Percentiles rank a stretch among this genome's conserved stretches.
Conservation (phyloP, 345 rosid species). For the Citrus reticulata region DNA sequence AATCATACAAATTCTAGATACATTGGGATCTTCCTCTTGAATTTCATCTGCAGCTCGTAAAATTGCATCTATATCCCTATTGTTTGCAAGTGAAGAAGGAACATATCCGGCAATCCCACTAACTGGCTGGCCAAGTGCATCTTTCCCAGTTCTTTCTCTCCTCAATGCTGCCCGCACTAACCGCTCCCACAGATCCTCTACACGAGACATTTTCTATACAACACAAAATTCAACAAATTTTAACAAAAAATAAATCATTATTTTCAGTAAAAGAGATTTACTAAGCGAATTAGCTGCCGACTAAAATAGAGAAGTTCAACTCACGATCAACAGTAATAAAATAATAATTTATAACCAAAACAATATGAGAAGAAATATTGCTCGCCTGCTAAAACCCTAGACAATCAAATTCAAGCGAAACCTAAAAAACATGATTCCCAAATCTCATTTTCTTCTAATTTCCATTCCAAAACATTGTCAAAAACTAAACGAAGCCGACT, state of each 20-base stretch:
- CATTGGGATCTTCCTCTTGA: conserved; percentile 83
- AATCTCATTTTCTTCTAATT: too few relatives aligned
- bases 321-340: background rate
- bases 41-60: conserved; percentile 95
- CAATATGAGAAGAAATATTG: background rate
- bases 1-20: conserved; percentile 78
- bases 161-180: conserved; percentile 75
- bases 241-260: background rate
- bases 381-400: background rate
- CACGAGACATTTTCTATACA: conserved; percentile 65
- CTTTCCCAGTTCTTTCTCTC: conserved; percentile 63
- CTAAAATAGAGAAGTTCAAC: background rate
- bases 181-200: conserved; percentile 82
- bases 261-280: background rate
- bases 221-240: conserved; percentile 3
- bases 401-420: background rate
- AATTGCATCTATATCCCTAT: conserved; percentile 83
- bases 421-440: too few relatives aligned
- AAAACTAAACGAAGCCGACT: too few relatives aligned
- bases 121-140: conserved; percentile 43
- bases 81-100: conserved; percentile 84
- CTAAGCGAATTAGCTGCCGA: background rate
- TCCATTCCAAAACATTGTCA: too few relatives aligned
- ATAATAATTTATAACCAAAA: background rate
- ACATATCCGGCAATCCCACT: conserved; percentile 74